These are phyloP conservation scores for Calendula officinalis DNA, from an alignment of 129 eudicot genomes.

Conservation along the genomic window DNA sequence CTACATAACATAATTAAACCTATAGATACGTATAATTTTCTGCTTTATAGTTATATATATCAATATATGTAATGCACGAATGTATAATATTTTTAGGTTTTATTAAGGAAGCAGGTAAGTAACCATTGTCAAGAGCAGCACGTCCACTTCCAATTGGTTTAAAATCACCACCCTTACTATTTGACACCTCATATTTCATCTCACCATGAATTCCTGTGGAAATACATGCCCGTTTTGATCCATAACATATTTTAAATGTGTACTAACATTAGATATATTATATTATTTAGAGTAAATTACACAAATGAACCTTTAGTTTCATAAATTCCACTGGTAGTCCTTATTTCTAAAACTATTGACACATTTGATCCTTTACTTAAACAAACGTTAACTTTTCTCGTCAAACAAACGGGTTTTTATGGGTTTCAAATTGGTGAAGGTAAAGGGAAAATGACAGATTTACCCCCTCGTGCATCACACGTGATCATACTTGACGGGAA, in stretches of 20 bases:
- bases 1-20: constrained; percentile 23
- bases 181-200: constrained; percentile 36
- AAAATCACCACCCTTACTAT: constrained; percentile 49
- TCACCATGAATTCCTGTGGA: constrained; percentile 49
- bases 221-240: not conserved
- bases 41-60: constrained; percentile 8
- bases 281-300: too few relatives aligned
- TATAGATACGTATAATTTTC: too few relatives aligned
- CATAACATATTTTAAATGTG: not conserved
- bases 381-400: too few relatives aligned
- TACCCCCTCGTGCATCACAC: too few relatives aligned
- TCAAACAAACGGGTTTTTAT: too few relatives aligned
- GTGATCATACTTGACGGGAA: too few relatives aligned
- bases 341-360: too few relatives aligned
- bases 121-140: constrained; percentile 66
- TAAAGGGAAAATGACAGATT: too few relatives aligned
- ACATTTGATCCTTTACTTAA: too few relatives aligned
- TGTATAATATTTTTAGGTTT: constrained; percentile 1
- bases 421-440: too few relatives aligned
- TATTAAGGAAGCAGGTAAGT: constrained; percentile 18
- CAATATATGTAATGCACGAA: constrained; percentile 14
- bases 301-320: too few relatives aligned
- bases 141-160: constrained; percentile 55
- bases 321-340: too few relatives aligned
- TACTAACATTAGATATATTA: constrained; percentile 15